Conservation (phyloP, 2,329 filamentous ascomycete species). For the Capronia epimyces region DNA sequence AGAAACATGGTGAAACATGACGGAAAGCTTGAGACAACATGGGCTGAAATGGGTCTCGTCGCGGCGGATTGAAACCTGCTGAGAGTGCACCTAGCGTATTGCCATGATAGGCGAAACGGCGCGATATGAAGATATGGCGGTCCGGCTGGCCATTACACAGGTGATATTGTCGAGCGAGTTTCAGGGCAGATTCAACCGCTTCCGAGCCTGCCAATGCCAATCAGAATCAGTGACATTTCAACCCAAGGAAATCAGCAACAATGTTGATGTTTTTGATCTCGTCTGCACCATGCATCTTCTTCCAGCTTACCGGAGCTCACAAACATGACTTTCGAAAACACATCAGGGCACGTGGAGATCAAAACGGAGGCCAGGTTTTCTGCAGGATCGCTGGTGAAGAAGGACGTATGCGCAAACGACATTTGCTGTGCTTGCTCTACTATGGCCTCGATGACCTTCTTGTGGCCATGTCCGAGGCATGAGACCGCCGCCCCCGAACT, state of each 20-base stretch:
- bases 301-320: slow-evolving; percentile 53
- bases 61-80: slow-evolving; percentile 34
- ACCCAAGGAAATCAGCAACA: too few species aligned
- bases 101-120: slow-evolving; percentile 46
- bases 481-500: slow-evolving; percentile 66
- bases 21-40: slow-evolving; percentile 21
- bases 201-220: too few species aligned
- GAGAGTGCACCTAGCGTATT: slow-evolving; percentile 46
- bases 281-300: too few species aligned
- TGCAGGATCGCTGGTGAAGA: slow-evolving; percentile 51
- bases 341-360: slow-evolving; percentile 45
- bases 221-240: too few species aligned
- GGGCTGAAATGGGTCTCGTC: slow-evolving; percentile 32
- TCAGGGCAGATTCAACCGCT: slow-evolving; percentile 46
- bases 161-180: slow-evolving; percentile 47
- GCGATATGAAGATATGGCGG: slow-evolving; percentile 40
- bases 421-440: slow-evolving; percentile 57
- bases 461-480: slow-evolving; percentile 62
- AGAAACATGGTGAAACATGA: slow-evolving; percentile 30
- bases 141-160: slow-evolving; percentile 34
- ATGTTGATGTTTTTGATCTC: too few species aligned
- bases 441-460: slow-evolving; percentile 45
- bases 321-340: slow-evolving; percentile 52
- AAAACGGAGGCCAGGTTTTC: slow-evolving; percentile 50
- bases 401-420: slow-evolving; percentile 54